Percentiles rank a stretch among this genome's conserved stretches.
phyloP scores from a whole-genome alignment of 768 basidiomycete genomes.

The Phlebiopsis gigantea region DNA sequence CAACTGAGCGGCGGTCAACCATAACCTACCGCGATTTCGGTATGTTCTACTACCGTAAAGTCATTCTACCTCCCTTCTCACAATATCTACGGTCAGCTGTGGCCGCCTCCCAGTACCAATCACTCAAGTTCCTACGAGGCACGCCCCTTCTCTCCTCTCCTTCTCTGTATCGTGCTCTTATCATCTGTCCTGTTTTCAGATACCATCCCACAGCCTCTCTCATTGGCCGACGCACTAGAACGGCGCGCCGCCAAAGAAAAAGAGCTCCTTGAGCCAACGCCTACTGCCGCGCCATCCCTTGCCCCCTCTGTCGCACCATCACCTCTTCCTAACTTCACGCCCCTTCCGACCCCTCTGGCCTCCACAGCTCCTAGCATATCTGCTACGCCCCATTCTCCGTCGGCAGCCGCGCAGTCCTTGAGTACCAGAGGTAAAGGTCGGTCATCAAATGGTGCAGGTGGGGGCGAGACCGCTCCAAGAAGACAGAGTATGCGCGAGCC shows the following conservation, averaged over 20 bases:
- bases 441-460: background rate
- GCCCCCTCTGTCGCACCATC: constrained; percentile 14
- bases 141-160: constrained; percentile 1
- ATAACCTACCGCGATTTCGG: constrained; percentile 75
- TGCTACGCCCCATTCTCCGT: background rate
- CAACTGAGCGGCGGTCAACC: constrained; percentile 47
- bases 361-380: background rate
- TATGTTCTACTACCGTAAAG: constrained; percentile 29
- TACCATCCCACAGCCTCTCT: constrained; percentile 58
- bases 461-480: background rate
- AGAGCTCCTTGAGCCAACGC: constrained; percentile 44
- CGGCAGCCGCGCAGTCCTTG: background rate
- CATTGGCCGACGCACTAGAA: constrained; percentile 55
- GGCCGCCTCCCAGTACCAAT: constrained; percentile 56
- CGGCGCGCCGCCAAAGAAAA: constrained; percentile 48
- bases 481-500: constrained; percentile 7
- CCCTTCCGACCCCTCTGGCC: background rate
- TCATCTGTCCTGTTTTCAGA: constrained; percentile 33
- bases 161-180: background rate
- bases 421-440: background rate
- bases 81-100: constrained; percentile 36
- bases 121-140: constrained; percentile 73
- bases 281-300: background rate
- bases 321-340: background rate
- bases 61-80: constrained; percentile 4